phyloP scores from a whole-genome alignment of 352 stramenopile genomes.

The Phytopythium cucurbitacearum region DNA sequence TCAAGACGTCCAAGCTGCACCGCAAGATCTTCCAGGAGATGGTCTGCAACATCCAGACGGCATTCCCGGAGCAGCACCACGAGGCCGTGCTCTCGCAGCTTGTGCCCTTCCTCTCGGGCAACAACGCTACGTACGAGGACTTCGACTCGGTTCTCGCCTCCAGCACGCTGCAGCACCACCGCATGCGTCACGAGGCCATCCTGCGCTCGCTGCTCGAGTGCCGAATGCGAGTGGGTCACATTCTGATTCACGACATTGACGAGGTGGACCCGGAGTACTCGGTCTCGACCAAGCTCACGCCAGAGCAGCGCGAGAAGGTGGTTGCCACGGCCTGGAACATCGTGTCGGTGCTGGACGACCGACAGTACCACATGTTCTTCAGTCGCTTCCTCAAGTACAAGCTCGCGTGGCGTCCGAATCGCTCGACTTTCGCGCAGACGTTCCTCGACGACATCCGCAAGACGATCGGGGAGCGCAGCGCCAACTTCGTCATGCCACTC shows the following conservation, averaged over 20 bases:
- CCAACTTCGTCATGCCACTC: slow-evolving; percentile 70
- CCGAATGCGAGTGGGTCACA: slow-evolving; percentile 80
- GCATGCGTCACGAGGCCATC: slow-evolving; percentile 77
- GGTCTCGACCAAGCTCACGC: slow-evolving; percentile 50
- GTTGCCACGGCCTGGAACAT: slow-evolving; percentile 85
- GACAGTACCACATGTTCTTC: slow-evolving; percentile 87
- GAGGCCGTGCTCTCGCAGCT: slow-evolving; percentile 55
- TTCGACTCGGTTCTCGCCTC: slow-evolving; percentile 57
- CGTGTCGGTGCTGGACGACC: slow-evolving; percentile 76
- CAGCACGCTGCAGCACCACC: slow-evolving; percentile 68
- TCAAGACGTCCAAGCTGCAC: slow-evolving; percentile 84
- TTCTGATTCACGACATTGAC: slow-evolving; percentile 82
- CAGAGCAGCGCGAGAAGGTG: slow-evolving; percentile 68
- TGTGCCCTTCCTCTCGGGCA: slow-evolving; percentile 77
- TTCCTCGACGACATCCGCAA: slow-evolving; percentile 75
- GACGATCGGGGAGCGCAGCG: slow-evolving; percentile 49
- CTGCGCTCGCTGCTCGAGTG: slow-evolving; percentile 72
- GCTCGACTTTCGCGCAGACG: slow-evolving; percentile 69
- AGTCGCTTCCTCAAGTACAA: slow-evolving; percentile 86
- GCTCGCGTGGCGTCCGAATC: slow-evolving; percentile 77
- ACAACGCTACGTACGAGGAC: slow-evolving; percentile 68
- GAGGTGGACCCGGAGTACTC: slow-evolving; percentile 57
- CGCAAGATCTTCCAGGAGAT: slow-evolving; percentile 88
- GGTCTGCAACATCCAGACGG: slow-evolving; percentile 82
- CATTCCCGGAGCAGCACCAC: slow-evolving; percentile 62